These are phyloP conservation scores for Eucalyptus albens DNA, from an alignment of 345 rosid genomes.

Conservation along the genomic window DNA sequence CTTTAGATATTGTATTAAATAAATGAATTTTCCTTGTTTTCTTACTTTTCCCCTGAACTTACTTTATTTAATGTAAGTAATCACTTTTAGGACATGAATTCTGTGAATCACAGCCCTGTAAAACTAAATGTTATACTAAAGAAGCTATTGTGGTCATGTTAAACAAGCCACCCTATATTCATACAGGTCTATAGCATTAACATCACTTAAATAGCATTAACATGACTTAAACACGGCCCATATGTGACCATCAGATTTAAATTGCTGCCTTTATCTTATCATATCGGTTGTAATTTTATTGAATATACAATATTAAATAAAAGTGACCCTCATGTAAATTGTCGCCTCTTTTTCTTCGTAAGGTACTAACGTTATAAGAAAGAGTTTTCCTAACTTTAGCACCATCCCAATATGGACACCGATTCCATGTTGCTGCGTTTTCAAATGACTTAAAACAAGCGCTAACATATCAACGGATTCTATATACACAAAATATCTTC, in stretches of 20 bases:
- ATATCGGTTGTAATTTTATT: not conserved
- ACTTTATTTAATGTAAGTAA: not conserved
- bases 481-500: not conserved
- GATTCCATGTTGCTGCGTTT: not conserved
- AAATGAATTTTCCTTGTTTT: not conserved
- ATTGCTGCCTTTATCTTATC: not conserved
- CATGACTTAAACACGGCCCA: not conserved
- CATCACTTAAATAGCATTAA: not conserved
- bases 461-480: not conserved
- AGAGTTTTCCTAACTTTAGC: not conserved
- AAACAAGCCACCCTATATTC: not conserved
- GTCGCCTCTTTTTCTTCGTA: not conserved
- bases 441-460: not conserved
- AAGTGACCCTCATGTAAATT: not conserved
- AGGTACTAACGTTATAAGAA: not conserved
- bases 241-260: not conserved
- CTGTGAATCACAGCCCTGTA: not conserved
- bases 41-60: not conserved
- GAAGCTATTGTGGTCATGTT: not conserved
- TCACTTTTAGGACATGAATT: not conserved
- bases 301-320: not conserved
- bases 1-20: not conserved
- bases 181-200: not conserved
- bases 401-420: not conserved
- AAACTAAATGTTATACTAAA: not conserved